Percentiles rank a stretch among this genome's conserved stretches.
Evolutionary conservation across 352 stramenopile genomes (phyloP).

Genomic region (Pythium pyrilobum): DNA sequence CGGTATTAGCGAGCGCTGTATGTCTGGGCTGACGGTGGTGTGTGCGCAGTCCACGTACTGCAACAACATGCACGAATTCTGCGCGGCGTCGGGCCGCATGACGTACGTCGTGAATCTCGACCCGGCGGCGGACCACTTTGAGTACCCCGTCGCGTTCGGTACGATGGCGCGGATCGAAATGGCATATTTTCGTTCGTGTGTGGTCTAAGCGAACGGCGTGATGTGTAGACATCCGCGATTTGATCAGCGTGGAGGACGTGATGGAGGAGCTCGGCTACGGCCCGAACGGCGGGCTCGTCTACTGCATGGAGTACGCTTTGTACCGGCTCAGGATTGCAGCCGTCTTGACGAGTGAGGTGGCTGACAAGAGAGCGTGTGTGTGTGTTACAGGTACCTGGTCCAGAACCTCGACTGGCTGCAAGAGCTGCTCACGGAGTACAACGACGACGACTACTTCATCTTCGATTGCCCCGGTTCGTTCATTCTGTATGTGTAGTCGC

Average conservation of each 20-base stretch:
- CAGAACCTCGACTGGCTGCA: slow-evolving; percentile 96
- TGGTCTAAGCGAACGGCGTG: not conserved
- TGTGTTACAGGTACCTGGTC: slow-evolving; percentile 65
- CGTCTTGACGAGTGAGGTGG: not conserved
- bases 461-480: slow-evolving; percentile 96
- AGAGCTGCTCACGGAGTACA: slow-evolving; percentile 88
- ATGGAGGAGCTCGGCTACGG: slow-evolving; percentile 97
- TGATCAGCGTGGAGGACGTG: slow-evolving; percentile 96
- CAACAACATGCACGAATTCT: slow-evolving; percentile 93
- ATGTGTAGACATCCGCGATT: slow-evolving; percentile 86
- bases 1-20: not conserved
- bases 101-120: slow-evolving; percentile 97
- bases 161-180: not conserved
- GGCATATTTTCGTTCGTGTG: not conserved
- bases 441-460: slow-evolving; percentile 96
- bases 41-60: slow-evolving; percentile 85
- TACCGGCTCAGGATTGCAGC: not conserved
- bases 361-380: not conserved
- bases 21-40: not conserved
- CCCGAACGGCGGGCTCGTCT: slow-evolving; percentile 97
- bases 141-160: slow-evolving; percentile 89
- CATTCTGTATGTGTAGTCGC: slow-evolving; percentile 1
- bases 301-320: slow-evolving; percentile 97
- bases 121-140: slow-evolving; percentile 89
- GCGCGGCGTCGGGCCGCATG: slow-evolving; percentile 73